A percentile compares a stretch with the other conserved stretches of the same genome.
These are phyloP conservation scores for Letharia columbiana DNA, from an alignment of 495 filamentous ascomycete genomes.

Conservation along the genomic window DNA sequence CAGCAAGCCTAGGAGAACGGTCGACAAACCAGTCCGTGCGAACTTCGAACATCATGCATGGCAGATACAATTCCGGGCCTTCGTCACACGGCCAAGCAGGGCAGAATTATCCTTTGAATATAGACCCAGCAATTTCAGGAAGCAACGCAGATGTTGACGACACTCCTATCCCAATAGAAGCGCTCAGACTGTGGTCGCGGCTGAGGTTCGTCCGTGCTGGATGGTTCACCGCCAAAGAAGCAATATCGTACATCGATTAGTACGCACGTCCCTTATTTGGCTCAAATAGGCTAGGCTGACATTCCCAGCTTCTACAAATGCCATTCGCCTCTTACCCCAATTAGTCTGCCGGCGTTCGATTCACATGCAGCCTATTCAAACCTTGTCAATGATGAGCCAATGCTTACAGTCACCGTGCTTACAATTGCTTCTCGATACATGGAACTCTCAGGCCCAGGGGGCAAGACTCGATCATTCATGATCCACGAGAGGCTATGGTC, in stretches of 20 bases:
- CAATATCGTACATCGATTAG: constrained; percentile 88
- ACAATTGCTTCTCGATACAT: constrained; percentile 84
- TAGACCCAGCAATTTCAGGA: constrained; percentile 21
- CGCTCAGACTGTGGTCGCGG: constrained; percentile 77
- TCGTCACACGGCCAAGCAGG: constrained; percentile 28
- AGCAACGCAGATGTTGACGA: constrained; percentile 16
- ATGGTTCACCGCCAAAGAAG: constrained; percentile 92
- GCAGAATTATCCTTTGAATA: constrained; percentile 8
- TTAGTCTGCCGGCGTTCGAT: constrained; percentile 76
- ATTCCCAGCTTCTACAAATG: constrained; percentile 70
- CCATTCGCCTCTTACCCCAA: constrained; percentile 83
- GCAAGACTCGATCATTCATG: constrained; percentile 72
- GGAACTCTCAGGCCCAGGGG: constrained; percentile 68
- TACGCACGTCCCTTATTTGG: constrained; percentile 34
- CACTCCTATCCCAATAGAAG: constrained; percentile 35
- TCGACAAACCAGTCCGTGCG: constrained; percentile 16
- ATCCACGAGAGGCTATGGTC: constrained; percentile 96
- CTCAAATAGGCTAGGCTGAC: constrained; percentile 21
- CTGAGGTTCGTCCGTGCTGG: constrained; percentile 89
- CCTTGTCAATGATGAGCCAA: constrained; percentile 80
- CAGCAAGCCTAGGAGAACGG: constrained; percentile 7
- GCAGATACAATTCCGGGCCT: constrained; percentile 22
- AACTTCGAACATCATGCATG: constrained; percentile 10
- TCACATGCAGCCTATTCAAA: constrained; percentile 62
- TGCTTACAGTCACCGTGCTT: constrained; percentile 80